Base-by-base conservation (phyloP, 2,329 filamentous ascomycete species). In the Sordariomycetes sp. region DNA sequence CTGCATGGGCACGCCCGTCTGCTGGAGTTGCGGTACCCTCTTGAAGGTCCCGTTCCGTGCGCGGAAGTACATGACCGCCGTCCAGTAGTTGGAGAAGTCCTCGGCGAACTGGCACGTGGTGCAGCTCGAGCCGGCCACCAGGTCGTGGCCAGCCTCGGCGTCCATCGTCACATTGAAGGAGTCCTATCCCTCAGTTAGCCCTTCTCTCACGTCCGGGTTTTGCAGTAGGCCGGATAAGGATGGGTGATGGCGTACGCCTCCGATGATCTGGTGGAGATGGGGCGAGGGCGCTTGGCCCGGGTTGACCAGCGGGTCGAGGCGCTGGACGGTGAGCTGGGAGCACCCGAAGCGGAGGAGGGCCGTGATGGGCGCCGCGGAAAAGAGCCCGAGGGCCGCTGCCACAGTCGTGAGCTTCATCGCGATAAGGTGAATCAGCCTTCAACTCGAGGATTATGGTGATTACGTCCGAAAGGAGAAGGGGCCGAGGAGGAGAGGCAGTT, bases 251-350 rank as follows among this genome's bases (percentile, higher is more conserved):
- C 55, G 55, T 55, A 58, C 71, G 4, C 74, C 75, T 64, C 84
- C 82, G 59, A 81, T 76, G 60, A 86, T 78, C 53, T 79, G 81
- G 65, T 86, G 83, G 12, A 83, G 74, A 71, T 86, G 82, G 24
- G 70, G 69, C 3, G 80, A 76, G 4, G 81, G 79, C 24, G 78
- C 74, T 43, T 63, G 60, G 2, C 81, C 81, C 3, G 72, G 72
- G 48, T 72, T 72, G 58, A 74, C 72, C 12, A 74, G 62, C 4
- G 72, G 72, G 51, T 74, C 72, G 2, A 74, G 65, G n/a, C 72
- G 70, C 60, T 66, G 62, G 57, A 81, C 68, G 55, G 78, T 79
- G 61, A 78, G 72, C 62, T 74, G 72, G 48, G 77, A 80, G 64
- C 76, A 79, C 67, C 81, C 62, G 53, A 66, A 66, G 12, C 63